These are phyloP conservation scores for Fusarium camptoceras DNA, from an alignment of 2,329 filamentous ascomycete genomes.

Conservation along the genomic window DNA sequence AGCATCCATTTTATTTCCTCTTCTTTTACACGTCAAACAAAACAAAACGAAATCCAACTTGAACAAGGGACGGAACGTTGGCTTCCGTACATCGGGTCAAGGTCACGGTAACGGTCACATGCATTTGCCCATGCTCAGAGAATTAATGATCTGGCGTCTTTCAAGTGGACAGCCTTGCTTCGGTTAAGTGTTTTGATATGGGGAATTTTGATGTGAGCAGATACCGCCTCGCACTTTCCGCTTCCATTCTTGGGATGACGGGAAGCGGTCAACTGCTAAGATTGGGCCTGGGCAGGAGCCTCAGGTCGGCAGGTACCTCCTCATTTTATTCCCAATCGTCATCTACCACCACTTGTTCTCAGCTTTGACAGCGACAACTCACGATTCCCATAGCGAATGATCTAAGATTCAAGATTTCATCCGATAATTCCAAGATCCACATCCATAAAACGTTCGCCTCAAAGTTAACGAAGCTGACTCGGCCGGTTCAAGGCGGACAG, in stretches of 20 bases:
- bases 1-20: not conserved
- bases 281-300: not conserved
- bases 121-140: slow-evolving; percentile 37
- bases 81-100: slow-evolving; percentile 38
- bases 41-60: slow-evolving; percentile 1
- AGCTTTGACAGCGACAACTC: slow-evolving; percentile 6
- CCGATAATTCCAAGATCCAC: slow-evolving; percentile 36
- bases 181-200: slow-evolving; percentile 21
- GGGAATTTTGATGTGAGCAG: slow-evolving; percentile 21
- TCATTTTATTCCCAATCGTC: not conserved
- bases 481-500: slow-evolving; percentile 29
- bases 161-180: slow-evolving; percentile 37
- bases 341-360: slow-evolving; percentile 1
- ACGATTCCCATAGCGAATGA: slow-evolving; percentile 5
- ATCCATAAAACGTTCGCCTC: slow-evolving; percentile 31
- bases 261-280: slow-evolving; percentile 25
- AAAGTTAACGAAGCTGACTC: slow-evolving; percentile 41
- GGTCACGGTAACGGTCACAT: slow-evolving; percentile 37
- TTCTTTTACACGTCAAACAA: slow-evolving; percentile 25
- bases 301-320: not conserved
- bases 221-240: slow-evolving; percentile 15
- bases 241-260: not conserved
- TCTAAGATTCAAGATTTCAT: slow-evolving; percentile 13
- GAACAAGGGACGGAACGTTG: slow-evolving; percentile 11
- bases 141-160: slow-evolving; percentile 39